Base-by-base conservation (phyloP, 1,284 basidiomycete species). In the Fomitopsis betulina region DNA sequence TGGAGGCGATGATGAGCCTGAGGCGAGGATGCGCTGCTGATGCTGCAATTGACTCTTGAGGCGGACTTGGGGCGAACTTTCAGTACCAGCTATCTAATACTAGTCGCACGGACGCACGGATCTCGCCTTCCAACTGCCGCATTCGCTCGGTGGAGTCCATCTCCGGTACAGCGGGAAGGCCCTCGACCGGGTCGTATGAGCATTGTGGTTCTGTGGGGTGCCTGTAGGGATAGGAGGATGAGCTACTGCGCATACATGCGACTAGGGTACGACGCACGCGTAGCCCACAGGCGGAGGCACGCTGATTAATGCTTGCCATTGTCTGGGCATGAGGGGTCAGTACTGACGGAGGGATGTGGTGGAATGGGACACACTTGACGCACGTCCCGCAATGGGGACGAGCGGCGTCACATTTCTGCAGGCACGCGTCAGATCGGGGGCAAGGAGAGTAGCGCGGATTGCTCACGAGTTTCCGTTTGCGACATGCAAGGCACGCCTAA, bases 381-480 rank as follows among this genome's bases (percentile, higher is more conserved):
- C 90, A 93, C 50, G 90, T 92, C 42, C 85, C 81, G 70, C 90
- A 93, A 68, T 92, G 89, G 10, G 89, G 89, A 59, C 91, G 83
- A 51, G 84, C 80, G 47, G 89, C 89, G 71, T 92, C 90, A 65
- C 89, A 92, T 88, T 90, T 92, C 89, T 92, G 52, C n/a, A 15
- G 25, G 32, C 57, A 57, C 54, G 56, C 56, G 56, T 63, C 32
- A 32, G 30, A 38, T 57, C 54, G 38, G 38, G 39, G 35, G 33
- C n/a, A 65, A 52, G 60, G 42, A 54, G 39, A 25, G 42, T 23
- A 17, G 54, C 32, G 32, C 47, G 47, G 15, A 30, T 25, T 49
- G 75, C 83, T 65, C 70, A 91, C 90, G 63, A 92, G 81, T 72
- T 92, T 92, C 69, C 88, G 79, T 71, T 86, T 90, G 61, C 90